Percentiles rank a stretch among this genome's conserved stretches.
Conservation (phyloP, 1,284 basidiomycete species). For the Pascua sp. region DNA sequence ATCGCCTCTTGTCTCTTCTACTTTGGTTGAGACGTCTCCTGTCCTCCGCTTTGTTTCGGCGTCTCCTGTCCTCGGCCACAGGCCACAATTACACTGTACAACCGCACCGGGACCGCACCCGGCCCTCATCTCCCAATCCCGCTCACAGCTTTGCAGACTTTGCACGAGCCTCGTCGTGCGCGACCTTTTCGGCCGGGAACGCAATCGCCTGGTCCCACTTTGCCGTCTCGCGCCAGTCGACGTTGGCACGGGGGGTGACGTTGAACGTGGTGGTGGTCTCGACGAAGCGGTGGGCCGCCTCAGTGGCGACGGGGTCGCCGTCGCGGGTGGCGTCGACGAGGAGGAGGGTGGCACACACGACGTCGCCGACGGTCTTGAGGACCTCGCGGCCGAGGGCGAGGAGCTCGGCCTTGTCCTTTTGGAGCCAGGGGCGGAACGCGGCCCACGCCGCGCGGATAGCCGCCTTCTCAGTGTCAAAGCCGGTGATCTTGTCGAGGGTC, state of each 20-base stretch:
- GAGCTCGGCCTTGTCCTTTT: constrained; percentile 12
- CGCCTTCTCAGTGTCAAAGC: constrained; percentile 1
- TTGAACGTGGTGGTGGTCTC: not conserved
- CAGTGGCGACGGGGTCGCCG: constrained; percentile 5
- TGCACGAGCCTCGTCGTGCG: not conserved
- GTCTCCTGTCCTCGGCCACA: too few relatives aligned
- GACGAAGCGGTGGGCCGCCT: constrained; percentile 11
- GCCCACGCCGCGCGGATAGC: constrained; percentile 4
- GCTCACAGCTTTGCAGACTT: constrained; percentile 3
- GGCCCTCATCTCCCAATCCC: not conserved
- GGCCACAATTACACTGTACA: too few relatives aligned
- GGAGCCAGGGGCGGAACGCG: not conserved
- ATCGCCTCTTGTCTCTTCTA: too few relatives aligned
- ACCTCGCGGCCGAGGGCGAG: constrained; percentile 8
- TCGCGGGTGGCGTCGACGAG: constrained; percentile 16
- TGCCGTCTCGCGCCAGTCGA: constrained; percentile 3
- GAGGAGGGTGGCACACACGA: constrained; percentile 12
- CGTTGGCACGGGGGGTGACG: not conserved
- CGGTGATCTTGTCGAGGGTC: not conserved
- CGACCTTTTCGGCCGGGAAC: constrained; percentile 8
- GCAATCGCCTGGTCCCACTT: constrained; percentile 13
- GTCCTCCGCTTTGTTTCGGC: too few relatives aligned
- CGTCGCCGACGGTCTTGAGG: constrained; percentile 7
- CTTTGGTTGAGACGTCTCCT: too few relatives aligned
- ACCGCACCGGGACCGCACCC: too few relatives aligned